Conservation (phyloP, 768 basidiomycete species). For the Trametes meyenii region DNA sequence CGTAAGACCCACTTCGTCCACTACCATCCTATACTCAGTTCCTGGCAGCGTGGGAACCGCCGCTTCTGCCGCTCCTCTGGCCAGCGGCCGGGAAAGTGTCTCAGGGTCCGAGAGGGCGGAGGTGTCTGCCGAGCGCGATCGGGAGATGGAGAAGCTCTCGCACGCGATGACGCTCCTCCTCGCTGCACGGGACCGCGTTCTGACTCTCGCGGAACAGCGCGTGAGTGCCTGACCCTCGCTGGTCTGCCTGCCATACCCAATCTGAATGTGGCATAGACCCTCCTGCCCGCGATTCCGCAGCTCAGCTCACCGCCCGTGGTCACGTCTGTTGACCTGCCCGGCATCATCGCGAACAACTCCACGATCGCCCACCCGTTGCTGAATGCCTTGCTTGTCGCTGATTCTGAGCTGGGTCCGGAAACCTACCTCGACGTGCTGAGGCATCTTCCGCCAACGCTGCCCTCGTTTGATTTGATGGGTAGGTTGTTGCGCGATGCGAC, state of each 20-base stretch:
- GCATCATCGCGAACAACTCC: conserved; percentile 69
- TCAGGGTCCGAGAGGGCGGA: conserved; percentile 8
- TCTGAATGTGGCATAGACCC: conserved; percentile 40
- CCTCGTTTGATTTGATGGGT: conserved; percentile 74
- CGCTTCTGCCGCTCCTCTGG: not conserved
- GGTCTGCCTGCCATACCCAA: not conserved
- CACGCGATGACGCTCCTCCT: conserved; percentile 64
- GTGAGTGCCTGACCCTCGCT: conserved; percentile 40
- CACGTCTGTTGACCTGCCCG: conserved; percentile 66
- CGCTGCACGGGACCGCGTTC: conserved; percentile 68
- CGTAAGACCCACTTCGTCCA: conserved; percentile 19
- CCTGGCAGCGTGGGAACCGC: conserved; percentile 23
- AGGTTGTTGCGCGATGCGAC: conserved; percentile 67
- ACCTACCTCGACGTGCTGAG: conserved; percentile 66
- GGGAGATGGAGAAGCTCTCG: conserved; percentile 57
- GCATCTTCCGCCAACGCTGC: conserved; percentile 69
- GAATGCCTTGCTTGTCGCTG: conserved; percentile 51
- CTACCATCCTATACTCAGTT: not conserved
- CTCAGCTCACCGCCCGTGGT: conserved; percentile 54
- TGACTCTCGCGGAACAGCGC: conserved; percentile 76
- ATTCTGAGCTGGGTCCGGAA: conserved; percentile 38
- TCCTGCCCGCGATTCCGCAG: conserved; percentile 51
- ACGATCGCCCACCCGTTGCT: conserved; percentile 70
- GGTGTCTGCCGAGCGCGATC: conserved; percentile 49
- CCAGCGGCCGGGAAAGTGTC: not conserved